These are phyloP conservation scores for Stevia rebaudiana DNA, from an alignment of 140 eudicot species.

Conservation along the genomic window DNA sequence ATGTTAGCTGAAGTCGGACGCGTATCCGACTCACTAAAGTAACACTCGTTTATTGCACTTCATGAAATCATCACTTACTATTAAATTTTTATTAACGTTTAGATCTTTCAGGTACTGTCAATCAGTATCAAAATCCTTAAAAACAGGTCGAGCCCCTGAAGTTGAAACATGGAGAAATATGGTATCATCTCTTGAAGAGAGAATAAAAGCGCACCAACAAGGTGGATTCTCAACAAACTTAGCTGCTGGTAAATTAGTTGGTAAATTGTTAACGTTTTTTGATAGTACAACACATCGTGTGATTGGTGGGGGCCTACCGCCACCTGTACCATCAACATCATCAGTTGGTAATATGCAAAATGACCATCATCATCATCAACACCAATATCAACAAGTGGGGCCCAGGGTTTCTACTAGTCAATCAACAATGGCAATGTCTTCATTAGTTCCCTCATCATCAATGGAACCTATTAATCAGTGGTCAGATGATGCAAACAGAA, in stretches of 20 bases:
- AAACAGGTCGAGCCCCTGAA: constrained; percentile 84
- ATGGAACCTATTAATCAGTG: constrained; percentile 77
- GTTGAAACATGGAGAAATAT: constrained; percentile 64
- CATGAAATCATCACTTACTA: neutral
- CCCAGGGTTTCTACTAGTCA: constrained; percentile 74
- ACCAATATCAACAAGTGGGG: no score
- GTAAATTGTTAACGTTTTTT: constrained; percentile 72
- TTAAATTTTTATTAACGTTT: constrained; percentile 24
- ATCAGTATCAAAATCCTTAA: constrained; percentile 60
- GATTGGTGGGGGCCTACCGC: constrained; percentile 89
- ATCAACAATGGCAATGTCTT: constrained; percentile 84
- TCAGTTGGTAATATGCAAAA: constrained; percentile 27
- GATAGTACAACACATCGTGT: constrained; percentile 92
- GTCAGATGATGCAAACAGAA: constrained; percentile 49
- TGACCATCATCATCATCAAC: constrained; percentile 41
- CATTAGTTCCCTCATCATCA: constrained; percentile 75
- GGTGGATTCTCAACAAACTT: constrained; percentile 87
- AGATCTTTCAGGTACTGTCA: constrained; percentile 99
- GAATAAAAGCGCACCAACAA: constrained; percentile 89
- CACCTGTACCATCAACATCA: constrained; percentile 58
- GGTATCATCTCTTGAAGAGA: constrained; percentile 78
- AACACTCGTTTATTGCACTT: constrained; percentile 7
- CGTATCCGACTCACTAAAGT: constrained; percentile 80
- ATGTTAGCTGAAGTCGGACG: constrained; percentile 99
- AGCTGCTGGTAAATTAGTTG: constrained; percentile 74